A percentile compares a stretch with the other conserved stretches of the same genome.
Conservation (phyloP, 1,284 basidiomycete species). For the Papiliotrema terrestris region DNA sequence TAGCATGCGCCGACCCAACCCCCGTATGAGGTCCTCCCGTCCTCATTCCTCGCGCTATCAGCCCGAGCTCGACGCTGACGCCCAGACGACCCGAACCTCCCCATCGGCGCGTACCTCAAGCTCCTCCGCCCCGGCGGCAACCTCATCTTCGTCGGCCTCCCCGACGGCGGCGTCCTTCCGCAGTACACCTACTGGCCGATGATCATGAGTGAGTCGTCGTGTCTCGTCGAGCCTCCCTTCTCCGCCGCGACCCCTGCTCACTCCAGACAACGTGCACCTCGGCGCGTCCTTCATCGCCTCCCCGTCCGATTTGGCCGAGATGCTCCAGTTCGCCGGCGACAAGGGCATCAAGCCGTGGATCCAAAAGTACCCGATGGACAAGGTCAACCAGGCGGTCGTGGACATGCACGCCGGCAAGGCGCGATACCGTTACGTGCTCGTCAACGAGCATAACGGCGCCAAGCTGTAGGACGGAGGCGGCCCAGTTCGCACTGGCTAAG, state of each 20-base stretch:
- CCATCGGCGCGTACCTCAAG: slow-evolving; percentile 43
- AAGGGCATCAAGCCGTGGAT: slow-evolving; percentile 47
- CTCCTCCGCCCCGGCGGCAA: slow-evolving; percentile 49
- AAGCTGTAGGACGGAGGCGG: slow-evolving; percentile 17
- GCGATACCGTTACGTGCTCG: slow-evolving; percentile 51
- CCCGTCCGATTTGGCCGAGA: slow-evolving; percentile 46
- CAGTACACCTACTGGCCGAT: slow-evolving; percentile 22
- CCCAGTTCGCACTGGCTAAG: no score
- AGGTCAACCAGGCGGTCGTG: slow-evolving; percentile 51
- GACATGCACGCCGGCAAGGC: slow-evolving; percentile 51
- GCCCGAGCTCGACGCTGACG: no score
- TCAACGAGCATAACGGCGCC: slow-evolving; percentile 46
- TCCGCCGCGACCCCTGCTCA: neutral
- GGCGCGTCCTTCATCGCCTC: slow-evolving; percentile 48
- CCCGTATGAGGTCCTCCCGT: no score
- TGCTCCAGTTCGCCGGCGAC: slow-evolving; percentile 45
- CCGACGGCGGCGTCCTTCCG: slow-evolving; percentile 31
- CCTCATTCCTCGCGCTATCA: no score
- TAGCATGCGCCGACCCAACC: no score
- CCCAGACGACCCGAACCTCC: slow-evolving; percentile 38
- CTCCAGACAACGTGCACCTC: slow-evolving; percentile 39
- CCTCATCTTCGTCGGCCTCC: slow-evolving; percentile 48
- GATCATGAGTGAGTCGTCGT: slow-evolving; percentile 25
- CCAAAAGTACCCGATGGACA: slow-evolving; percentile 51
- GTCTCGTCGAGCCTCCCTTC: slow-evolving; percentile 18